Conservation (phyloP, 1,284 basidiomycete genomes). For the Trametes sp. region DNA sequence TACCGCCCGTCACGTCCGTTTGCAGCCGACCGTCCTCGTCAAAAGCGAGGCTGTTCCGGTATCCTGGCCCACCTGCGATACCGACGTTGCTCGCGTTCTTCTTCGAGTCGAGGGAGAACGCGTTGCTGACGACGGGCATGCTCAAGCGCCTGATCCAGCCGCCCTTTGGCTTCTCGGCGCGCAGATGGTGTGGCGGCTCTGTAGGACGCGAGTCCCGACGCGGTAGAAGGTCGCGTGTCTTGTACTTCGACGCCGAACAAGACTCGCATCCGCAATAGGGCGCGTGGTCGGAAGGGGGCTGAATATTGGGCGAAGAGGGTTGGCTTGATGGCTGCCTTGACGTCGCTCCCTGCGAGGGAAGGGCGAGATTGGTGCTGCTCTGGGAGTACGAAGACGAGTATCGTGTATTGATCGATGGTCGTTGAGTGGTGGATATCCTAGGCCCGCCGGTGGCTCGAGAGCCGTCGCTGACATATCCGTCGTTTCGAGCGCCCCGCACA, state of each 20-base stretch:
- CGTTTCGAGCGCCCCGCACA: constrained; percentile 31
- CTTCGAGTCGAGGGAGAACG: constrained; percentile 54
- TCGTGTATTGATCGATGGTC: constrained; percentile 29
- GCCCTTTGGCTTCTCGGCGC: constrained; percentile 61
- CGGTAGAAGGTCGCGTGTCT: constrained; percentile 39
- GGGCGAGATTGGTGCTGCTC: constrained; percentile 54
- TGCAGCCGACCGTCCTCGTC: constrained; percentile 40
- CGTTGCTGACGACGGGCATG: constrained; percentile 70
- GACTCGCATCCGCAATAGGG: constrained; percentile 67
- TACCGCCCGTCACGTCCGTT: constrained; percentile 32
- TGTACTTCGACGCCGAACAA: constrained; percentile 64
- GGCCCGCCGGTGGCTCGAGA: constrained; percentile 23
- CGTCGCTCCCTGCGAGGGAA: constrained; percentile 39
- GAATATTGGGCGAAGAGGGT: constrained; percentile 37
- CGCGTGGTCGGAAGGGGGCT: constrained; percentile 52
- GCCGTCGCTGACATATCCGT: constrained; percentile 39
- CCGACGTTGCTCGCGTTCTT: constrained; percentile 40
- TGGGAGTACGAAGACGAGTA: constrained; percentile 46
- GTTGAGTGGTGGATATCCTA: constrained; percentile 24
- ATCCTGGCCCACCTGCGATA: constrained; percentile 32
- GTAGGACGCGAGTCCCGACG: constrained; percentile 51
- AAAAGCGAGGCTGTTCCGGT: constrained; percentile 38
- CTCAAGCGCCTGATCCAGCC: constrained; percentile 80
- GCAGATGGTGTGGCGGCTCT: constrained; percentile 50
- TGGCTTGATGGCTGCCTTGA: constrained; percentile 34